These are phyloP conservation scores for Camillea tinctor DNA, from an alignment of 2,329 filamentous ascomycete species.

Conservation along the genomic window DNA sequence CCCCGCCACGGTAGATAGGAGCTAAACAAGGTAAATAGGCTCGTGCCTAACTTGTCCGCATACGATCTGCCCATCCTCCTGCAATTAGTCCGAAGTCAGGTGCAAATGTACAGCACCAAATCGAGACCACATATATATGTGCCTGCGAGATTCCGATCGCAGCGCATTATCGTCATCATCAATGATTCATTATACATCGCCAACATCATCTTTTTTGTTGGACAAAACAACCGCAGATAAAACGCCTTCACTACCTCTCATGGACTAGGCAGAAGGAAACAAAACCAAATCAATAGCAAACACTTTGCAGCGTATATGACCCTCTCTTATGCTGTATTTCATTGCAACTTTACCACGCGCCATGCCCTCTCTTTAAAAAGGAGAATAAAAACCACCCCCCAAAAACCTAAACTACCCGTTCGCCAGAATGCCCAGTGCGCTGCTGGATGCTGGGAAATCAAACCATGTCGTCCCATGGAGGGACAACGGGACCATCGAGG, in stretches of 20 bases:
- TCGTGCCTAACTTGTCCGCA: too few relatives aligned
- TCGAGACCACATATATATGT: neutral
- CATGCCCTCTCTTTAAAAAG: neutral
- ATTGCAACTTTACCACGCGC: neutral
- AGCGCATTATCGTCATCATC: neutral
- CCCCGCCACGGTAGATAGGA: too few relatives aligned
- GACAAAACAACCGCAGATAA: neutral
- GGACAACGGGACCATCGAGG: neutral
- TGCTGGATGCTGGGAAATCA: neutral
- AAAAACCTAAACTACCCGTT: neutral
- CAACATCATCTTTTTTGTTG: neutral
- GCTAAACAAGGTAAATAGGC: too few relatives aligned
- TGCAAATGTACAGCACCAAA: neutral
- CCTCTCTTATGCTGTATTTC: neutral
- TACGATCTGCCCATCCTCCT: neutral
- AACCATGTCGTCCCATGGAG: too few relatives aligned
- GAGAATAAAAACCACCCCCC: neutral
- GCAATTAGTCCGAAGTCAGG: neutral
- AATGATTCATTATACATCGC: neutral
- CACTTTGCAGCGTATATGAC: neutral
- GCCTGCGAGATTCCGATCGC: neutral
- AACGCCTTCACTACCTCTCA: neutral
- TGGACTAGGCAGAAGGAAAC: neutral
- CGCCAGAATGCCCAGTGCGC: neutral
- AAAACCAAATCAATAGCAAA: neutral